phyloP scores from a whole-genome alignment of 2,329 filamentous ascomycete species.

The Pseudopyricularia javanii region DNA sequence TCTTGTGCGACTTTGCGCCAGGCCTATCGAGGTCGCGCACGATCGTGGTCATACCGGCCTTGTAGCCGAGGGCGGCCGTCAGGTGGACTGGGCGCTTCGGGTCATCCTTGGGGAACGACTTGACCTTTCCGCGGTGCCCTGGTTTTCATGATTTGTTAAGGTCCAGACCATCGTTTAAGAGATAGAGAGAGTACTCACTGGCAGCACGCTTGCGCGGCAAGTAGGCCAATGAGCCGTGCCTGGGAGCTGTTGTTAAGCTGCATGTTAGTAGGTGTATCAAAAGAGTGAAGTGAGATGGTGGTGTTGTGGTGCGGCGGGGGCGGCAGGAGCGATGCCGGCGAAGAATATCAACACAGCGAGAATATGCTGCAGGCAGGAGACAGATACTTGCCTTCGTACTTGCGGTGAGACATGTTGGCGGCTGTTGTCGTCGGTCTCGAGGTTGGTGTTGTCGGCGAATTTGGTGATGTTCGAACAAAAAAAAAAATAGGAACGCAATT shows the following conservation, averaged over 20 bases:
- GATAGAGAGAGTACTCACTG: no score
- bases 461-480: neutral
- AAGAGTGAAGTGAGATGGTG: neutral
- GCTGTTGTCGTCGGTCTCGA: neutral
- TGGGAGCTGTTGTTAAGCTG: slow-evolving; percentile 16
- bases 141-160: no score
- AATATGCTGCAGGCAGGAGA: slow-evolving; percentile 35
- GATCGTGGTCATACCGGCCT: slow-evolving; percentile 99
- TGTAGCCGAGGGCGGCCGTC: slow-evolving; percentile 97
- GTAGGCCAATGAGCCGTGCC: slow-evolving; percentile 87
- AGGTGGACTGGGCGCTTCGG: slow-evolving; percentile 99
- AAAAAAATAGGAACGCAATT: neutral
- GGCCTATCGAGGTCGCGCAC: slow-evolving; percentile 98
- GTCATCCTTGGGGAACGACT: slow-evolving; percentile 99
- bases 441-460: neutral
- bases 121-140: slow-evolving; percentile 97
- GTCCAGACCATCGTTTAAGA: no score
- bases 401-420: slow-evolving; percentile 34
- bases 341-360: neutral
- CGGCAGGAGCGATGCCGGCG: neutral
- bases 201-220: slow-evolving; percentile 84
- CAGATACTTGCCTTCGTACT: slow-evolving; percentile 42
- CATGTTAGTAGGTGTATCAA: slow-evolving; percentile 7
- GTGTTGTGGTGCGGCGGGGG: neutral
- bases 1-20: slow-evolving; percentile 99